A percentile compares a stretch with the other conserved stretches of the same genome.
phyloP scores from a whole-genome alignment of 1,139 yeast species.

The Candida glucosophila region DNA sequence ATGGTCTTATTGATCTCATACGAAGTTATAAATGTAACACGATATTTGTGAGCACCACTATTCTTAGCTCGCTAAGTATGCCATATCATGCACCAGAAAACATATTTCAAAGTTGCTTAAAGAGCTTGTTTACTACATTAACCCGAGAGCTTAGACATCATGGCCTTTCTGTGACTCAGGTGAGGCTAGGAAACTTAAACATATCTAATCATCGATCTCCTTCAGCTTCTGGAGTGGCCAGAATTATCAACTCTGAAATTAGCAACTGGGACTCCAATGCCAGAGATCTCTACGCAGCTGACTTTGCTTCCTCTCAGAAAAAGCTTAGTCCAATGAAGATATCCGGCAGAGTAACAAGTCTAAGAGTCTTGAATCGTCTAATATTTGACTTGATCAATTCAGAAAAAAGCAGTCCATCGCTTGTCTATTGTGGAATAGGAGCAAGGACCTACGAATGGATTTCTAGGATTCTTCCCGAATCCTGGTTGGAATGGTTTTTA shows the following conservation, averaged over 20 bases:
- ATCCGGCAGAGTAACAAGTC: conserved; percentile 28
- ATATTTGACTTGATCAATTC: conserved; percentile 46
- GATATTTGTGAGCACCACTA: conserved; percentile 35
- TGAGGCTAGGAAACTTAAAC: conserved; percentile 40
- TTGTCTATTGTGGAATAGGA: conserved; percentile 44
- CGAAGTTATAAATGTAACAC: conserved; percentile 38
- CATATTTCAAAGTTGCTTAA: conserved; percentile 27
- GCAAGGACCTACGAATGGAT: conserved; percentile 37
- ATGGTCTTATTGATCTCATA: conserved; percentile 51
- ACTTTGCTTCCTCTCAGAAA: conserved; percentile 26
- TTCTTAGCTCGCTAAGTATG: conserved; percentile 31
- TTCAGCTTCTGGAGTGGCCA: conserved; percentile 19
- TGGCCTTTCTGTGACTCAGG: conserved; percentile 34
- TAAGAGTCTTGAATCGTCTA: conserved; percentile 43
- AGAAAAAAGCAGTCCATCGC: conserved; percentile 15
- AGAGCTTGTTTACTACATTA: conserved; percentile 28
- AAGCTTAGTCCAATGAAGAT: conserved; percentile 26
- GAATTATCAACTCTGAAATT: conserved; percentile 28
- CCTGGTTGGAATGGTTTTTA: conserved; percentile 20
- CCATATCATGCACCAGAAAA: conserved; percentile 47
- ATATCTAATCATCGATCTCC: conserved; percentile 24
- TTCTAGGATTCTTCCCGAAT: conserved; percentile 24
- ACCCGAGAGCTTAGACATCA: conserved; percentile 35
- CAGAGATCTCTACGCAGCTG: conserved; percentile 25
- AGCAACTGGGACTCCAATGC: conserved; percentile 35